Conservation (phyloP, 345 rosid species). For the Viola odorata region DNA sequence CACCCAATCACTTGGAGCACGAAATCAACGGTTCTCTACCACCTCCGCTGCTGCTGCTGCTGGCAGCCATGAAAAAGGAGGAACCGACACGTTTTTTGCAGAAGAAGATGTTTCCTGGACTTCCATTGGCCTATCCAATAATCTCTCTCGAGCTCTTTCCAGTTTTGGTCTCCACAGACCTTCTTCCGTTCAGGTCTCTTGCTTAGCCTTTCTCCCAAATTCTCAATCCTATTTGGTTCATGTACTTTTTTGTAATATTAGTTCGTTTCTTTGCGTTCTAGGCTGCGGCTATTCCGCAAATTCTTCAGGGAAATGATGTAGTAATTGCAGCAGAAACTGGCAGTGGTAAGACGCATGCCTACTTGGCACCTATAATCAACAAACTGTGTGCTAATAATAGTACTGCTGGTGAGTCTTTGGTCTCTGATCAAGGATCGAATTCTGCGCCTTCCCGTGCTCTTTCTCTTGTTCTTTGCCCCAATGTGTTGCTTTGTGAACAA, state of each 20-base stretch:
- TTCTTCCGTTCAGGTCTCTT: constrained; percentile 73
- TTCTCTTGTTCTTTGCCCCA: constrained; percentile 85
- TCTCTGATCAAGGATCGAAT: constrained; percentile 9
- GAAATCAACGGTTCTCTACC: constrained; percentile 27
- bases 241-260: neutral
- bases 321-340: constrained; percentile 95
- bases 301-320: constrained; percentile 81
- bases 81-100: constrained; percentile 39
- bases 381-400: constrained; percentile 29
- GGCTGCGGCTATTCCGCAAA: constrained; percentile 66
- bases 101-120: constrained; percentile 69
- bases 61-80: constrained; percentile 24
- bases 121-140: constrained; percentile 70
- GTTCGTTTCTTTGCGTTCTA: constrained; percentile 13
- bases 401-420: constrained; percentile 4
- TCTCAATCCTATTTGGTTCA: neutral
- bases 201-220: neutral
- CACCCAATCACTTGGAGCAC: constrained; percentile 28
- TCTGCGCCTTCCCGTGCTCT: constrained; percentile 16
- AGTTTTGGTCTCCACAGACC: constrained; percentile 64
- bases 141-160: constrained; percentile 51
- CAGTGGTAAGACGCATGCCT: constrained; percentile 87
- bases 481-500: constrained; percentile 82
- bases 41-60: constrained; percentile 25
- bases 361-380: constrained; percentile 69